Evolutionary conservation across 495 filamentous ascomycete species (phyloP).

Genomic region (Hypoxylon rickii): DNA sequence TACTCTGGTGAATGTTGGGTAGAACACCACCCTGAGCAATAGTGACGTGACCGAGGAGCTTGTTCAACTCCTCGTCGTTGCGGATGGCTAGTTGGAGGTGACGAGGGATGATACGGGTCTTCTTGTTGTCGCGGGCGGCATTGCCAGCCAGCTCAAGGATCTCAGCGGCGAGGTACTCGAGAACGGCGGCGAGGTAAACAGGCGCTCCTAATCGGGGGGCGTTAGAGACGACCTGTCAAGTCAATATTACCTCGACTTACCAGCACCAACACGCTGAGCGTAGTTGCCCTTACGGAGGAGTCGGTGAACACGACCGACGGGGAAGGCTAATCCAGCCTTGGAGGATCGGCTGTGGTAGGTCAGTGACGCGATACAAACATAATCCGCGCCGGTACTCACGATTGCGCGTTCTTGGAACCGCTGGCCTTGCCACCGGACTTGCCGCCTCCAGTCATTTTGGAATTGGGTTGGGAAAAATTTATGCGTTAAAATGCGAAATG

Average conservation of each 20-base stretch:
- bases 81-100: slow-evolving; percentile 99
- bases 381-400: too few species aligned
- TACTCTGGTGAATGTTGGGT: slow-evolving; percentile 98
- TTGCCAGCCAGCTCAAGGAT: slow-evolving; percentile 99
- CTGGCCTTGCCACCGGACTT: slow-evolving; percentile 99
- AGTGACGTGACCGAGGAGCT: slow-evolving; percentile 97
- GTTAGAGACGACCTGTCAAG: slow-evolving; percentile 37
- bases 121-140: slow-evolving; percentile 99
- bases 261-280: slow-evolving; percentile 98
- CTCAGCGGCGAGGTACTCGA: slow-evolving; percentile 98
- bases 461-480: slow-evolving; percentile 40
- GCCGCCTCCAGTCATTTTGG: slow-evolving; percentile 97
- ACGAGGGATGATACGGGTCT: slow-evolving; percentile 99
- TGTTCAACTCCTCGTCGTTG: slow-evolving; percentile 99
- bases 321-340: slow-evolving; percentile 99
- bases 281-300: slow-evolving; percentile 99
- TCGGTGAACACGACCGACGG: slow-evolving; percentile 99
- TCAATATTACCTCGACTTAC: slow-evolving; percentile 43
- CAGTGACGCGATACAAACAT: too few species aligned
- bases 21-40: slow-evolving; percentile 99
- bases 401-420: slow-evolving; percentile 95
- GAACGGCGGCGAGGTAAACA: slow-evolving; percentile 96
- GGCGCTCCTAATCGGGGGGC: slow-evolving; percentile 67
- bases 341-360: slow-evolving; percentile 89
- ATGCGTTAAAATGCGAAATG: slow-evolving; percentile 30